Evolutionary conservation across 78 protist genomes (phyloP).

Genomic region (Parvularia atlantis): DNA sequence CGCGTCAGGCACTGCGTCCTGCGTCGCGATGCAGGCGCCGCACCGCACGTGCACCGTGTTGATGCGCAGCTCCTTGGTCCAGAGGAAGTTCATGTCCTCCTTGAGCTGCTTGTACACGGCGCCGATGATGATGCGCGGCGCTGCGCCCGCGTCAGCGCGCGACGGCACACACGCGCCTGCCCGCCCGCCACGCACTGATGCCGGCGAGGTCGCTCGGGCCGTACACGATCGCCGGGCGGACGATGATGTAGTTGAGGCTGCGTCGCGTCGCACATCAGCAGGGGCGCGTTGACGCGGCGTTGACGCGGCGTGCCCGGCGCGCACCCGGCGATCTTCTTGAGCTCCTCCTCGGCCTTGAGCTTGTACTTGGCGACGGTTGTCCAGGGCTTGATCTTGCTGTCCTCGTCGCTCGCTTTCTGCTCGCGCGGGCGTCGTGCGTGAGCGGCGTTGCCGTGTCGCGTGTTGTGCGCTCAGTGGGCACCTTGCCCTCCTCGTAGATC

Average conservation of each 20-base stretch:
- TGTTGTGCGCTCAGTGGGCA: no score
- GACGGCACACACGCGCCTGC: background rate
- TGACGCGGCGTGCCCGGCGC: no score
- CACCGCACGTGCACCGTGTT: slow-evolving; percentile 94
- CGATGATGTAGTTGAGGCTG: slow-evolving; percentile 57
- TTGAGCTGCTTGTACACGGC: slow-evolving; percentile 75
- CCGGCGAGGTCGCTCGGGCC: slow-evolving; percentile 87
- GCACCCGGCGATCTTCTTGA: slow-evolving; percentile 35
- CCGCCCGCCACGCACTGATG: slow-evolving; percentile 44
- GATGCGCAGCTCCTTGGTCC: slow-evolving; percentile 63
- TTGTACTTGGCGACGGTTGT: slow-evolving; percentile 56
- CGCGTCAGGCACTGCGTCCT: no score
- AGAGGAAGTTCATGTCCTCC: slow-evolving; percentile 84
- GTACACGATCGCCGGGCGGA: slow-evolving; percentile 87
- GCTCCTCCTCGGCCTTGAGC: slow-evolving; percentile 62
- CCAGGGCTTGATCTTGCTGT: slow-evolving; percentile 66
- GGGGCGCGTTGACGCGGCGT: no score
- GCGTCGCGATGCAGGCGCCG: no score
- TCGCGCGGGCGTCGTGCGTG: no score
- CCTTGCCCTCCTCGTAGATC: slow-evolving; percentile 64
- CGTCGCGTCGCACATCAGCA: background rate
- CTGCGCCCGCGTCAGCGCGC: background rate
- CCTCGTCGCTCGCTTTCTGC: slow-evolving; percentile 64
- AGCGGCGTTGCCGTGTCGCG: no score
- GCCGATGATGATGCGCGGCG: slow-evolving; percentile 81